Conservation (phyloP, 148 eudicot species). For the Rhododendron ferrugineum region DNA sequence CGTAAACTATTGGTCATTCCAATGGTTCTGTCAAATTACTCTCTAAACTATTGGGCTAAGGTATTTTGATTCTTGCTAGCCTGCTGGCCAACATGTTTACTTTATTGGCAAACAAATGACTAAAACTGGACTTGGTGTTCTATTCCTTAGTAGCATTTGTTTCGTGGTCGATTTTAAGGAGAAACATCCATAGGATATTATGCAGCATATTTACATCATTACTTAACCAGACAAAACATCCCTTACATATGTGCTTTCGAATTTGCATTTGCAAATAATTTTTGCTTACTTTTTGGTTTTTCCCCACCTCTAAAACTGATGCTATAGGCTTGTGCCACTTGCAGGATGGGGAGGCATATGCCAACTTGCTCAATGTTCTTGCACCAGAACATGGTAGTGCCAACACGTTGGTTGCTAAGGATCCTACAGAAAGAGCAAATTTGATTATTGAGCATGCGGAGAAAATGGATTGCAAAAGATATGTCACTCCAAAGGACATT, state of each 20-base stretch:
- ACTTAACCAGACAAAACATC: not conserved
- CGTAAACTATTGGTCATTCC: not conserved
- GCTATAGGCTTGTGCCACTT: not conserved
- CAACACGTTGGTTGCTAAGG: constrained; percentile 43
- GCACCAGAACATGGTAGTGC: constrained; percentile 69
- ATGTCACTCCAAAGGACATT: constrained; percentile 73
- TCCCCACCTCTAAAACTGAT: not conserved
- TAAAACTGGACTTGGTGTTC: not conserved
- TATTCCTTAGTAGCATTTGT: constrained; percentile 3
- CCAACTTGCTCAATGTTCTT: constrained; percentile 78
- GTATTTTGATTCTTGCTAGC: not conserved
- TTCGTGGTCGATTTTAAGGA: not conserved
- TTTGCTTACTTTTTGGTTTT: not conserved
- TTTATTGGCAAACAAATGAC: not conserved
- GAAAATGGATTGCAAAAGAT: constrained; percentile 66
- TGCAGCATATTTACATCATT: not conserved
- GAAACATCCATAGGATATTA: not conserved
- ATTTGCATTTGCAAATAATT: not conserved
- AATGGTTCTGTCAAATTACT: not conserved
- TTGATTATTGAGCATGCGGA: constrained; percentile 80
- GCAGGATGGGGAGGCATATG: constrained; percentile 93
- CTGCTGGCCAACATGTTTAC: not conserved
- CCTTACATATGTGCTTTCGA: not conserved
- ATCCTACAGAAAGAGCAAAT: constrained; percentile 72
- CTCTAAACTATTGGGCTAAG: not conserved